Percentiles rank a stretch among this genome's conserved stretches.
These are phyloP conservation scores for Xylaria scruposa DNA, from an alignment of 495 filamentous ascomycete genomes.

Conservation along the genomic window DNA sequence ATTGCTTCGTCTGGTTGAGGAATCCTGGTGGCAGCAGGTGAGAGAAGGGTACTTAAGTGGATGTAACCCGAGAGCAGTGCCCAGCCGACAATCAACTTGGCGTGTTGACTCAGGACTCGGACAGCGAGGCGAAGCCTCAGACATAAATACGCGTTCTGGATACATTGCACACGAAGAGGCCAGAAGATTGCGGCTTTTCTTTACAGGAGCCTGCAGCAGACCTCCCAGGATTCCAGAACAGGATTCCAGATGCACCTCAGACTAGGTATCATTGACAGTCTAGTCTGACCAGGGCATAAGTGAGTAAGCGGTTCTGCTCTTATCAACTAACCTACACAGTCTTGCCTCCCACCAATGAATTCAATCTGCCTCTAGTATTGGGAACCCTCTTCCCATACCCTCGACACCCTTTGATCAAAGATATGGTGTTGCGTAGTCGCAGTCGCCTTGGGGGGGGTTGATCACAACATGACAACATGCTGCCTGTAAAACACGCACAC, in stretches of 20 bases:
- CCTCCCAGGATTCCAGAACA: neutral
- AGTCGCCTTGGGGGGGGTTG: neutral
- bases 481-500: conserved; percentile 1
- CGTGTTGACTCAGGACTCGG: neutral
- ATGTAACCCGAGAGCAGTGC: conserved; percentile 28
- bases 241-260: conserved; percentile 20
- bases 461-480: conserved; percentile 1
- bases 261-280: conserved; percentile 6
- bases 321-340: neutral
- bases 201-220: conserved; percentile 15
- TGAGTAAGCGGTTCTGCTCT: conserved; percentile 9
- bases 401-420: conserved; percentile 1
- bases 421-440: neutral
- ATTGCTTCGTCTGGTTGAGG: conserved; percentile 22
- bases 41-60: neutral
- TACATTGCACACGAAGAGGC: neutral
- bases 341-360: conserved; percentile 10
- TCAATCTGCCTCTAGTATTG: neutral
- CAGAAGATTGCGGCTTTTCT: conserved; percentile 27
- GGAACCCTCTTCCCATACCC: neutral
- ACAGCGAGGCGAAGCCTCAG: conserved; percentile 20
- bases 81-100: conserved; percentile 29
- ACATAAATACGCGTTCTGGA: conserved; percentile 21
- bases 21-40: conserved; percentile 19
- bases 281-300: conserved; percentile 3